Conservation (phyloP, 1,284 basidiomycete genomes). For the Ganoderma resinaceum region DNA sequence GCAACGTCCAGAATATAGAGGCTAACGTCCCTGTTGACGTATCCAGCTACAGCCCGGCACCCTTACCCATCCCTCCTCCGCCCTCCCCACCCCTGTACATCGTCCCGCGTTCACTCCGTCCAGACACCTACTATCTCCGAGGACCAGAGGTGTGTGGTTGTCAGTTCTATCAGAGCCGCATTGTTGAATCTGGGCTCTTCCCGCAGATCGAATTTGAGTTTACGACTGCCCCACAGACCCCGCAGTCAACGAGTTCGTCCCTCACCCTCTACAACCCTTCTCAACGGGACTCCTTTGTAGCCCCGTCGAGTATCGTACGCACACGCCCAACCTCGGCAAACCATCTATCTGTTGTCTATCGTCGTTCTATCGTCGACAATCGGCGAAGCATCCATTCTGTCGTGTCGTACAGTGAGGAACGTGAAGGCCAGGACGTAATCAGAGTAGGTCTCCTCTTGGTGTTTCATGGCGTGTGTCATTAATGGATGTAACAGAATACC, state of each 20-base stretch:
- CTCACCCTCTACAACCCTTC: constrained; percentile 36
- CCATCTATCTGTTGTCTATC: constrained; percentile 42
- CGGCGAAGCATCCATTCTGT: constrained; percentile 38
- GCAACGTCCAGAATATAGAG: constrained; percentile 55
- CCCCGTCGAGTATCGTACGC: constrained; percentile 26
- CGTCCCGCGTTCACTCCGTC: constrained; percentile 36
- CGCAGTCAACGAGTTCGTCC: constrained; percentile 35
- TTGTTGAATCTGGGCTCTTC: not conserved
- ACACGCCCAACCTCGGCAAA: constrained; percentile 38
- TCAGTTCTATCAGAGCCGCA: not conserved
- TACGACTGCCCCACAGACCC: constrained; percentile 32
- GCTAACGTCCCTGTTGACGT: constrained; percentile 19
- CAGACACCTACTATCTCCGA: constrained; percentile 32
- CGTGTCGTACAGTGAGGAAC: constrained; percentile 33
- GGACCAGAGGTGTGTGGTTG: constrained; percentile 28
- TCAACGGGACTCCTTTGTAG: constrained; percentile 30
- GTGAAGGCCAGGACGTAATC: constrained; percentile 20
- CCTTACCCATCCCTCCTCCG: constrained; percentile 38
- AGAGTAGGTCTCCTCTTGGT: constrained; percentile 10
- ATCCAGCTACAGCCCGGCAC: constrained; percentile 22
- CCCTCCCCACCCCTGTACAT: constrained; percentile 42
- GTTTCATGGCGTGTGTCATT: not conserved
- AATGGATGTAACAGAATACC: constrained; percentile 24
- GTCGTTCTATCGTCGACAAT: constrained; percentile 37
- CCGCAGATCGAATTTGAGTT: constrained; percentile 28